Evolutionary conservation across 2,329 filamentous ascomycete genomes (phyloP).

Genomic region (Gremmenia infestans): DNA sequence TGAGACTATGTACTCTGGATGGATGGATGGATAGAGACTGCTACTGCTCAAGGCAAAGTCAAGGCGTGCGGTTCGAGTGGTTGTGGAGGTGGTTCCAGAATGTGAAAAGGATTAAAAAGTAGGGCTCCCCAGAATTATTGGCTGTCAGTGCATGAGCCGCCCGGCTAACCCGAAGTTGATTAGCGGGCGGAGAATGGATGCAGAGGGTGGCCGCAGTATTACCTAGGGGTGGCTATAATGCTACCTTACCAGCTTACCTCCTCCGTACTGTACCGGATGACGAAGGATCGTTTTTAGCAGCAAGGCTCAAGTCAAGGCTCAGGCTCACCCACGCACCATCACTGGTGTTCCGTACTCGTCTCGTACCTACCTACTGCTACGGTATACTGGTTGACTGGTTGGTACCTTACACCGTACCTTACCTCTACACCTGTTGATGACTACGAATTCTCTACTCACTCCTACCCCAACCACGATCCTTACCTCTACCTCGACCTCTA

Average conservation of each 20-base stretch:
- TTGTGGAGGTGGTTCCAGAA: background rate
- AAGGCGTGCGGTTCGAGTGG: background rate
- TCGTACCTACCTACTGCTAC: too few relatives aligned
- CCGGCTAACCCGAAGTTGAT: background rate
- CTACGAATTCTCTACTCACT: constrained; percentile 1
- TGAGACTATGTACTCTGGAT: constrained; percentile 14
- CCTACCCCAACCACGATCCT: background rate
- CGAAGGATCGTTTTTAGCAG: too few relatives aligned
- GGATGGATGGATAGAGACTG: constrained; percentile 1
- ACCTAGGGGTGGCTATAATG: too few relatives aligned
- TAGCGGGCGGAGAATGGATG: background rate
- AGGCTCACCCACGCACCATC: too few relatives aligned
- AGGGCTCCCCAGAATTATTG: too few relatives aligned
- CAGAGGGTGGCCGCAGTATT: background rate
- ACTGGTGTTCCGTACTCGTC: too few relatives aligned
- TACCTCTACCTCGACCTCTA: background rate
- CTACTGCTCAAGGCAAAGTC: background rate
- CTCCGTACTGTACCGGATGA: too few relatives aligned
- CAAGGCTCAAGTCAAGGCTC: too few relatives aligned
- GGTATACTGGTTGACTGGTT: too few relatives aligned
- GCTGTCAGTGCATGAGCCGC: background rate
- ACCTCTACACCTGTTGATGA: background rate
- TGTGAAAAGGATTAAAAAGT: too few relatives aligned
- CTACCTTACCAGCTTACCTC: too few relatives aligned
- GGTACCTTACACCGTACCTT: too few relatives aligned